A percentile compares a stretch with the other conserved stretches of the same genome.
phyloP scores from a whole-genome alignment of 2,329 filamentous ascomycete genomes.

The Fusarium sp. region DNA sequence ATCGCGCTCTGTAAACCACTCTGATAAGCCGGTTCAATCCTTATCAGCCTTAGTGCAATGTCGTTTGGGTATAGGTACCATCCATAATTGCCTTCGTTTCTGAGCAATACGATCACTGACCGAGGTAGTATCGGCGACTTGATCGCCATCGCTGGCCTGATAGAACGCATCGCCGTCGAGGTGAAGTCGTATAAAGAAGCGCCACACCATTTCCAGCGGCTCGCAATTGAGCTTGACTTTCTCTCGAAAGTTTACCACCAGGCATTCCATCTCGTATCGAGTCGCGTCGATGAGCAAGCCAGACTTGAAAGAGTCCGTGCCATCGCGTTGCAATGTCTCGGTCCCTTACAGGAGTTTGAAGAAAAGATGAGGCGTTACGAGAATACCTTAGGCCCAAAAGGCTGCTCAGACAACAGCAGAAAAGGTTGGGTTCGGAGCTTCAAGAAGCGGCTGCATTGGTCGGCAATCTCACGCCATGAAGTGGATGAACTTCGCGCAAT shows the following conservation, averaged over 20 bases:
- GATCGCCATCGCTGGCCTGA: background rate
- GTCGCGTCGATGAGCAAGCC: background rate
- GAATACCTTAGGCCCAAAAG: background rate
- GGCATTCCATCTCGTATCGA: background rate
- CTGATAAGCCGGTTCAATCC: background rate
- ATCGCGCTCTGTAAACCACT: background rate
- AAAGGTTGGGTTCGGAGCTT: background rate
- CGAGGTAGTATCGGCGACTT: background rate
- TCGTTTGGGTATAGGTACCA: background rate
- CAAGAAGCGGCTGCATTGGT: background rate
- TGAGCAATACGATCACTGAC: background rate
- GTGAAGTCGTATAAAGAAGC: background rate
- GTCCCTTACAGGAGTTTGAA: background rate
- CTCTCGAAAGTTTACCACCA: background rate
- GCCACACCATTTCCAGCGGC: background rate
- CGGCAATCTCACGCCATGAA: background rate
- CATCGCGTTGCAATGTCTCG: background rate
- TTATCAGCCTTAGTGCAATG: background rate
- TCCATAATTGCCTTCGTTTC: background rate
- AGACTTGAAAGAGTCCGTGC: background rate
- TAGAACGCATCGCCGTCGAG: background rate
- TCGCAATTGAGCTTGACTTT: background rate
- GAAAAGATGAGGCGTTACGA: background rate
- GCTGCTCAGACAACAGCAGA: background rate
- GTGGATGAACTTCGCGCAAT: background rate